These are phyloP conservation scores for Vachellia pachyceras DNA, from an alignment of 306 rosid species.

Conservation along the genomic window DNA sequence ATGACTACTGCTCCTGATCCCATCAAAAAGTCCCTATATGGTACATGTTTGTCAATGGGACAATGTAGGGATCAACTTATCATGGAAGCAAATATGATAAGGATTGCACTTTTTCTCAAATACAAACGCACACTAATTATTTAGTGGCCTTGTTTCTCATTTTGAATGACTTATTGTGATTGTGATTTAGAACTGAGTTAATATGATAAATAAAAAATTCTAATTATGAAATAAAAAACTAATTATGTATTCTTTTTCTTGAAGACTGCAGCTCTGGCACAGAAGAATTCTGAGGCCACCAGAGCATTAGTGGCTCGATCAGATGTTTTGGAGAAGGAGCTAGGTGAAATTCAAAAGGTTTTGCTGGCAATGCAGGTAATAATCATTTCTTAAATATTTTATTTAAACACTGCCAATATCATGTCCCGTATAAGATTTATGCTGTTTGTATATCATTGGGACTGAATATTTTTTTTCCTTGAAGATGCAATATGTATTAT, in stretches of 20 bases:
- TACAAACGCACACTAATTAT: neutral
- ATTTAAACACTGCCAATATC: slow-evolving; percentile 18
- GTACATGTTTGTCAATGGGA: neutral
- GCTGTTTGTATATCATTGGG: neutral
- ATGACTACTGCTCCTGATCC: neutral
- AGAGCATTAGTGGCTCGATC: slow-evolving; percentile 77
- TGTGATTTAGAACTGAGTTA: slow-evolving; percentile 16
- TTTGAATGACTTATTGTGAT: slow-evolving; percentile 29
- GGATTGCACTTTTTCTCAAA: neutral
- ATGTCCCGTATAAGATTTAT: neutral
- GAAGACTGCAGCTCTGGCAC: slow-evolving; percentile 84
- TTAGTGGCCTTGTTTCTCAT: slow-evolving; percentile 4
- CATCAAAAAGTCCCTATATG: neutral
- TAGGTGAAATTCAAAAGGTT: slow-evolving; percentile 86
- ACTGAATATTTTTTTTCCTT: neutral
- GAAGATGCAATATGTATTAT: slow-evolving; percentile 9
- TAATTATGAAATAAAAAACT: slow-evolving; percentile 23
- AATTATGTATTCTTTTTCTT: slow-evolving; percentile 48
- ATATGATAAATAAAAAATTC: slow-evolving; percentile 1
- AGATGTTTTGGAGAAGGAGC: slow-evolving; percentile 87
- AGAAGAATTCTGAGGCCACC: slow-evolving; percentile 85
- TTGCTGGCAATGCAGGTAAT: slow-evolving; percentile 94
- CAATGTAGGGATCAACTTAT: neutral
- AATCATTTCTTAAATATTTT: slow-evolving; percentile 10
- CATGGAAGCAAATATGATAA: neutral